A percentile compares a stretch with the other conserved stretches of the same genome.
phyloP scores from a whole-genome alignment of 176 grass and related monocot genomes.

The Juncus effusus region DNA sequence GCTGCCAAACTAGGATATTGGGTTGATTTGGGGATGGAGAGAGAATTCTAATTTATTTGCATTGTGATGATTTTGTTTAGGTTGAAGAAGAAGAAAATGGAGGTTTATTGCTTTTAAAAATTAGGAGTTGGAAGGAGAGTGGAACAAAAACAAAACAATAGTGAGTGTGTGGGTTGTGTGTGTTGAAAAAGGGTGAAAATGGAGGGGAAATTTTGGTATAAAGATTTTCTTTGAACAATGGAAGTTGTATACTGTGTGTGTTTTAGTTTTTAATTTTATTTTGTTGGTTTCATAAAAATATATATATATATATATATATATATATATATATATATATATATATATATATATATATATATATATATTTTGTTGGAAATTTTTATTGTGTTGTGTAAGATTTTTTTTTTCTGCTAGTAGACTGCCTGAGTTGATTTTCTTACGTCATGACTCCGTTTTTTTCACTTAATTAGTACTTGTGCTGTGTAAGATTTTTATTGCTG shows the following conservation, averaged over 20 bases:
- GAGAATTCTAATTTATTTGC: background rate
- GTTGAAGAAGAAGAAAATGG: background rate
- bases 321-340: no score
- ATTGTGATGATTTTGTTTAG: background rate
- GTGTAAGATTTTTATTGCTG: no score
- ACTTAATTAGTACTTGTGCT: no score
- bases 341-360: no score
- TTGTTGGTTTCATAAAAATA: no score
- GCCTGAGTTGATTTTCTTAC: no score
- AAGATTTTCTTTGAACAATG: background rate
- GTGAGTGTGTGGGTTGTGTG: constrained; percentile 13
- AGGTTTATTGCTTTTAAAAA: background rate
- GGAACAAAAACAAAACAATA: background rate
- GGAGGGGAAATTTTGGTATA: background rate
- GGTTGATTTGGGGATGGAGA: constrained; percentile 2
- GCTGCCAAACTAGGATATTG: background rate
- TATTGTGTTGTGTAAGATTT: no score
- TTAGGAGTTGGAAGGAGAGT: background rate
- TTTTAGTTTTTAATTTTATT: background rate
- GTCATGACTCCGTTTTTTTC: no score
- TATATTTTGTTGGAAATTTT: no score
- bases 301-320: no score
- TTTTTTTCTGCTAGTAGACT: no score
- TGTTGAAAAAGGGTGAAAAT: constrained; percentile 14
- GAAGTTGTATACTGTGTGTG: background rate